These are phyloP conservation scores for Prunus mira DNA, from an alignment of 306 rosid genomes.

Conservation along the genomic window DNA sequence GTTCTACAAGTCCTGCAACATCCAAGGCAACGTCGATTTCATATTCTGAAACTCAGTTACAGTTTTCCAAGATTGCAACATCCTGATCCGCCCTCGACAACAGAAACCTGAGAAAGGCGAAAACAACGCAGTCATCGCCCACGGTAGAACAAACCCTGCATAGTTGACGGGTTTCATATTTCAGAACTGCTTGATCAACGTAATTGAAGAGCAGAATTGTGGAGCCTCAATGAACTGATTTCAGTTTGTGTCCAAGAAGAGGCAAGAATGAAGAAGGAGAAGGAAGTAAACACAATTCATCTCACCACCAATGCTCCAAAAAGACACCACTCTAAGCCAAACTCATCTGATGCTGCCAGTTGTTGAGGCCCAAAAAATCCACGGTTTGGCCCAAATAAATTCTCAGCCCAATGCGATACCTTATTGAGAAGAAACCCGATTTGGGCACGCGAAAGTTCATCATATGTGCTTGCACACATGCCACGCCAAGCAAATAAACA, in stretches of 20 bases:
- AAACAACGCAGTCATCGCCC: conserved; percentile 68
- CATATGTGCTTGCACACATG: no score
- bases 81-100: conserved; percentile 56
- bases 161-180: conserved; percentile 76
- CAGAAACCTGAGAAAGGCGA: conserved; percentile 55
- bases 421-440: no score
- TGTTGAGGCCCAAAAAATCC: no score
- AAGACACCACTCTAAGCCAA: neutral
- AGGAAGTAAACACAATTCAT: neutral
- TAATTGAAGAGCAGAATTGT: conserved; percentile 49
- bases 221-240: neutral
- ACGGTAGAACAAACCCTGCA: conserved; percentile 81
- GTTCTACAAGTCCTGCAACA: conserved; percentile 68
- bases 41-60: conserved; percentile 84
- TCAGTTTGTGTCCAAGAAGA: neutral
- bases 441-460: no score
- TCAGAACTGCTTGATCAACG: conserved; percentile 63
- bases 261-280: neutral
- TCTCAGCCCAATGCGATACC: no score
- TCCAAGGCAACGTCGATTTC: conserved; percentile 78
- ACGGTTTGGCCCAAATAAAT: no score
- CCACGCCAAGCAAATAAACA: no score
- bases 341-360: no score
- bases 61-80: conserved; percentile 53
- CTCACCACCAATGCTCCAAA: neutral